Percentiles rank a stretch among this genome's conserved stretches.
Conservation (phyloP, 2,329 filamentous ascomycete genomes). For the Triangularia setosa region DNA sequence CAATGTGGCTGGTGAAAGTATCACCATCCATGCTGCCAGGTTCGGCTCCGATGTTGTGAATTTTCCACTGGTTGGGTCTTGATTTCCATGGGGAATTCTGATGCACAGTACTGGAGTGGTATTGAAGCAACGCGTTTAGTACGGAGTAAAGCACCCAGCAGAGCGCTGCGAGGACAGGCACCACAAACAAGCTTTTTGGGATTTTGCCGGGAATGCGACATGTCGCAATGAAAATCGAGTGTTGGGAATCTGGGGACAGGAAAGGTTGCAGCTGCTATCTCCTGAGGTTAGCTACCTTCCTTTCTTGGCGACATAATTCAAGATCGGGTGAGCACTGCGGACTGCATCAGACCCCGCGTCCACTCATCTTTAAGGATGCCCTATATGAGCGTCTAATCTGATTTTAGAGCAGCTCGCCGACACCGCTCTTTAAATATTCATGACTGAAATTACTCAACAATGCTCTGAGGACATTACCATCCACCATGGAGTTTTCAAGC, state of each 20-base stretch:
- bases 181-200: not conserved
- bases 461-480: not conserved
- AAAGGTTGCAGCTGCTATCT: not conserved
- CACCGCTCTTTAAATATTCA: not conserved
- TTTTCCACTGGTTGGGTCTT: no score
- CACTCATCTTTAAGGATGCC: not conserved
- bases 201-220: not conserved
- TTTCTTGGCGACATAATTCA: not conserved
- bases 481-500: conserved; percentile 23
- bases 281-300: not conserved
- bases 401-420: not conserved
- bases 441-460: not conserved
- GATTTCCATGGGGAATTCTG: no score
- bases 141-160: no score
- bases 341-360: not conserved
- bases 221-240: not conserved
- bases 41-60: no score
- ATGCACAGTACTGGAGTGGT: no score
- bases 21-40: no score
- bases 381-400: not conserved
- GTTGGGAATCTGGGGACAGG: not conserved
- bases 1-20: no score
- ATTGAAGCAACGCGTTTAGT: no score
- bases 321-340: not conserved
- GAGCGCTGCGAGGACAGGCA: not conserved